Evolutionary conservation across 2,329 filamentous ascomycete genomes (phyloP), one percentile per base, ranked within the genome.

Genomic region (Bipolaris bicolor): DNA sequence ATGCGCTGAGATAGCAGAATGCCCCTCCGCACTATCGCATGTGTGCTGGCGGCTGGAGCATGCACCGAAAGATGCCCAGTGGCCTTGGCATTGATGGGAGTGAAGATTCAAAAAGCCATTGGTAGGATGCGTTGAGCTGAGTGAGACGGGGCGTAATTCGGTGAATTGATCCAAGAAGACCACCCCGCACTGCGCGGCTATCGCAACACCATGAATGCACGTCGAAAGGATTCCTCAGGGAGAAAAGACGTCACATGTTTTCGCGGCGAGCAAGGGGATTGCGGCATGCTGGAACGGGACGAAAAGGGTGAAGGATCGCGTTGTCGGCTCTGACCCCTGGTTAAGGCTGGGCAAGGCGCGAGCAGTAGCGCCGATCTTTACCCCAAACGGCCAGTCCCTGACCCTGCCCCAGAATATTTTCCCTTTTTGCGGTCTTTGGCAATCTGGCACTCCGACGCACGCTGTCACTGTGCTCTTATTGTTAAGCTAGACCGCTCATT

Each of bases 391-490:
- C 34, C 15, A n/a, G 34, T n/a, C 34, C 34, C 13, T n/a, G 34
- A n/a, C 51, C 41, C 49, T 57, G 54, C 36, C 55, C 55, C 50
- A 18, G 50, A 54, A 49, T 54, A 45, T 54, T 57, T 57, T 57
- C 26, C 53, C 48, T 29, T 40, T 29, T 33, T 49, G 29, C 36
- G 37, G 10, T 39, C 13, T 26, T 29, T 29, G 37, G 46, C 39
- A 34, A 37, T 43, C 55, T 45, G 50, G 39, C 33, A 57, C 45
- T 44, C 43, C 55, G 33, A 57, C 50, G 45, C 50, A 53, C 44
- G 49, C 54, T 44, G 54, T 53, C 44, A 43, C 54, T 44, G 54
- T 57, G 54, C 49, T 50, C 37, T 22, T 44, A 44, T 57, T 57
- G 44, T 37, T 53, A 53, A n/a, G 54, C 36, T 37, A 33, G 34